phyloP scores from a whole-genome alignment of 805 yeast genomes.

The Lachancea sp. region DNA sequence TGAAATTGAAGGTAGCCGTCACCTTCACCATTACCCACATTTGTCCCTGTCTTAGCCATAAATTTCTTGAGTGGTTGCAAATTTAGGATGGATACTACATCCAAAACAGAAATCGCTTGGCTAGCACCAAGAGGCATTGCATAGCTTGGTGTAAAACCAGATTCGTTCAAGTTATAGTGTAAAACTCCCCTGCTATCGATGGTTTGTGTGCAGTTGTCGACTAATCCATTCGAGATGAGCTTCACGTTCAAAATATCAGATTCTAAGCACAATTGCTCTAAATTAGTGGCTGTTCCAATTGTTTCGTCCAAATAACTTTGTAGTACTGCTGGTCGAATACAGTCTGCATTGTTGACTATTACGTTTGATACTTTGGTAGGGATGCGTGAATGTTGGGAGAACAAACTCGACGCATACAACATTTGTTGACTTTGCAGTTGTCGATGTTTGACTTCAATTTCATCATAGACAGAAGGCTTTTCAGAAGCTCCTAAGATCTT shows the following conservation, averaged over 20 bases:
- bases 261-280: constrained; percentile 23
- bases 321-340: constrained; percentile 19
- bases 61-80: constrained; percentile 58
- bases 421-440: constrained; percentile 10
- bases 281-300: constrained; percentile 20
- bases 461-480: not conserved
- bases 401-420: constrained; percentile 8
- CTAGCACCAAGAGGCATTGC: constrained; percentile 5
- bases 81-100: constrained; percentile 30
- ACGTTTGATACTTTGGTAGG: constrained; percentile 25
- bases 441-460: constrained; percentile 3
- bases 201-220: constrained; percentile 18
- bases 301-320: constrained; percentile 27
- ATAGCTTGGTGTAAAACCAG: constrained; percentile 9
- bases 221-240: constrained; percentile 26
- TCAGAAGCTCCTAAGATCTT: not conserved
- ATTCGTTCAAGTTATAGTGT: constrained; percentile 10
- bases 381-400: constrained; percentile 17
- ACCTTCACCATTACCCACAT: constrained; percentile 95
- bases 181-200: constrained; percentile 20
- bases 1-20: constrained; percentile 83
- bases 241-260: constrained; percentile 27
- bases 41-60: constrained; percentile 87
- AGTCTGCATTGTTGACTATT: constrained; percentile 16
- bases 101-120: constrained; percentile 17